These are phyloP conservation scores for Diddensiella transvaalensis DNA, from an alignment of 805 yeast species.

Conservation along the genomic window DNA sequence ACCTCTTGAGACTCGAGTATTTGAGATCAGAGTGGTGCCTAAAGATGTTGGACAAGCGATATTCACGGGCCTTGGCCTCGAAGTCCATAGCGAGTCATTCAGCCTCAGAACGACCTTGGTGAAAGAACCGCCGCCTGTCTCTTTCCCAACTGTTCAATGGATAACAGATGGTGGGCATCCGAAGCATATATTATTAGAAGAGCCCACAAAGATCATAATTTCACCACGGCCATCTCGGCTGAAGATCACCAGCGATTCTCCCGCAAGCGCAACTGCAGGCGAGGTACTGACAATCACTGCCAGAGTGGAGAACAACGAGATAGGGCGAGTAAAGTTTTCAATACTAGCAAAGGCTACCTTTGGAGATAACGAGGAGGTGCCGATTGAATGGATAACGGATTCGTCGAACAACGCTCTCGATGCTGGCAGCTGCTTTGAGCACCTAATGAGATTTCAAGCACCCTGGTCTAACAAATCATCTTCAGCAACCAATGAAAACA, in stretches of 20 bases:
- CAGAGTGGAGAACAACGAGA: constrained; percentile 27
- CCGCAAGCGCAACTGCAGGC: constrained; percentile 25
- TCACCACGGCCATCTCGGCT: constrained; percentile 33
- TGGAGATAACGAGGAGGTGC: constrained; percentile 14
- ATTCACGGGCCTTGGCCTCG: constrained; percentile 9
- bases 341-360: constrained; percentile 15
- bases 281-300: constrained; percentile 24
- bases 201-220: constrained; percentile 8
- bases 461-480: neutral
- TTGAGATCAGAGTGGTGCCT: constrained; percentile 28
- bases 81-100: constrained; percentile 5
- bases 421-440: neutral
- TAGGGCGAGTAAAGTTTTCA: constrained; percentile 23
- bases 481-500: neutral
- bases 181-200: constrained; percentile 14
- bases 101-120: neutral
- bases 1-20: constrained; percentile 21
- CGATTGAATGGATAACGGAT: constrained; percentile 9
- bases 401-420: neutral
- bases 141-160: constrained; percentile 1
- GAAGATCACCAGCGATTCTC: constrained; percentile 18
- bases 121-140: neutral
- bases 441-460: neutral
- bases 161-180: neutral
- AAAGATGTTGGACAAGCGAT: constrained; percentile 27